Base-by-base conservation (phyloP, 805 yeast species). In the Alloascoidea hylecoeti region DNA sequence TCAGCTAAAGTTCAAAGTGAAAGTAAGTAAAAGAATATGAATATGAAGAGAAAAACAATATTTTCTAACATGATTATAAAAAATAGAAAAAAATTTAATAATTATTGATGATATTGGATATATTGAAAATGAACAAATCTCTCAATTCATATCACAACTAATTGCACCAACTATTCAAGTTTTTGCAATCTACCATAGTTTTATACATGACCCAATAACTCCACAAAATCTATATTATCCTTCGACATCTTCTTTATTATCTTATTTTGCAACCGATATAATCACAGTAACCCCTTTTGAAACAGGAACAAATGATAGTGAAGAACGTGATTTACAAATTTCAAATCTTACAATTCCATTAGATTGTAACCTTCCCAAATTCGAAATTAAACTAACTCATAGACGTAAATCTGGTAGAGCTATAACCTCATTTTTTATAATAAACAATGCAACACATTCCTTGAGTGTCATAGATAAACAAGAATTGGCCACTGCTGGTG, bases 381-480 rank as follows among this genome's bases (percentile, higher is more conserved):
- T 73, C 54, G 57, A 57, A 28, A 50, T 78, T 2, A 61, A 60
- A 3, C 52, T 92, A 39, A 73, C 69, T 4, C 81, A 78, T 47
- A 68, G 92, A 41, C 68, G 96, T 39, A 82, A 82, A 50, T 81
- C 95, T 0, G 98, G 98, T 0, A 67, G 96, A 38, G 71, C 94
- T 0, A 50, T 78, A 17, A 55, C 63, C 1, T 78, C 76, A 39
- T 52, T 60, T 4, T 83, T 72, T 49, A 52, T 50, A 4, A 61
- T 84, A 2, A 70, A 84, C 49, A 50, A 73, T 0, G 36, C 16
- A 0, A 51, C 51, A 3, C 63, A 41, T 23, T 34, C 49, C 3
- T 46, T 45, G 18, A 56, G 55, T 0, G 42, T 52, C 2, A 42
- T 53, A 6, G 46, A 53, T 2, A 52, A 42, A 36, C 49, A 44